These are phyloP conservation scores for Platanthera zijinensis DNA, from an alignment of 106 monocot species.

Conservation along the genomic window DNA sequence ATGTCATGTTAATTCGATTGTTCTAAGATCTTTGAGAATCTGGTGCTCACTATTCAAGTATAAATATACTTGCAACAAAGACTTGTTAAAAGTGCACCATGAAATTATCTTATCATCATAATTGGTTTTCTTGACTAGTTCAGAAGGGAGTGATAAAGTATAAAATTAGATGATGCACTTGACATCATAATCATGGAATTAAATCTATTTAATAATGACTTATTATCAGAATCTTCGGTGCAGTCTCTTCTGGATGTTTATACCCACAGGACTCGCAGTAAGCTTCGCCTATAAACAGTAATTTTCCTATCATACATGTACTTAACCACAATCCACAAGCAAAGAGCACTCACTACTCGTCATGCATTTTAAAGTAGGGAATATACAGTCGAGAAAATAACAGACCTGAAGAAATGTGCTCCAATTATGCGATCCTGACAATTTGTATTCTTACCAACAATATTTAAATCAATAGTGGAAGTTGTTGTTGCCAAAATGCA, in stretches of 20 bases:
- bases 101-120: background rate
- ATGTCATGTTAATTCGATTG: background rate
- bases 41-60: background rate
- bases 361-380: background rate
- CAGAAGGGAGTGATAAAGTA: background rate
- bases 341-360: background rate
- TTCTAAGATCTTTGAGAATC: background rate
- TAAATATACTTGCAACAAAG: background rate
- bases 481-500: conserved; percentile 92
- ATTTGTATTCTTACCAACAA: conserved; percentile 71
- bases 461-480: conserved; percentile 83
- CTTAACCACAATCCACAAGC: background rate
- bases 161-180: too few relatives aligned
- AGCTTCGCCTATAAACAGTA: background rate
- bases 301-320: background rate
- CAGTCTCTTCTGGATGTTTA: background rate
- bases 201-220: too few relatives aligned
- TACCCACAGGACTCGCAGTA: too few relatives aligned
- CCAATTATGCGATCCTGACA: conserved; percentile 90
- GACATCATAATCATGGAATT: too few relatives aligned
- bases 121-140: background rate
- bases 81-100: background rate
- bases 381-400: background rate
- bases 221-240: too few relatives aligned
- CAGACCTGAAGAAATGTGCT: conserved; percentile 95